Evolutionary conservation across 2,329 filamentous ascomycete genomes (phyloP).

Genomic region (Aspergillus latus): DNA sequence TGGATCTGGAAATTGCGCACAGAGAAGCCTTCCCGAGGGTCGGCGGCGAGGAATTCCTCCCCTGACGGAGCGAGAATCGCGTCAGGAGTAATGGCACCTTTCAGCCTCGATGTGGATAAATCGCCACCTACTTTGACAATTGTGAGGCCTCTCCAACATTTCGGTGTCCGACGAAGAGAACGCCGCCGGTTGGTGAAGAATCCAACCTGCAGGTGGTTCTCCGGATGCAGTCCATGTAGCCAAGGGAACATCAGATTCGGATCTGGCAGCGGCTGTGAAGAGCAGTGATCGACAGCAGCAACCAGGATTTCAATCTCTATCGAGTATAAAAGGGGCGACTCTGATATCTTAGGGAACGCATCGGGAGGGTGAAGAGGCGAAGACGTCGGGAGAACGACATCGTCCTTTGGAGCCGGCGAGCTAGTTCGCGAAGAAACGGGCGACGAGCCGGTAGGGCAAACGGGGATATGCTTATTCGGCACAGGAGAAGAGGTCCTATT

Average conservation of each 20-base stretch:
- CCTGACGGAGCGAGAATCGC: constrained; percentile 67
- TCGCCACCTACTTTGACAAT: constrained; percentile 88
- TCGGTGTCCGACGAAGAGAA: constrained; percentile 67
- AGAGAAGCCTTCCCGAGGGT: constrained; percentile 87
- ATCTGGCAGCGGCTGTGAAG: constrained; percentile 78
- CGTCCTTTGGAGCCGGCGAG: constrained; percentile 62
- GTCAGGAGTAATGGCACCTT: constrained; percentile 78
- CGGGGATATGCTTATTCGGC: constrained; percentile 88
- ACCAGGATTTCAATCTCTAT: constrained; percentile 69
- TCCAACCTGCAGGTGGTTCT: constrained; percentile 82
- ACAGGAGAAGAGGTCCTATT: constrained; percentile 63
- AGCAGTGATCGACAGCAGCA: constrained; percentile 70
- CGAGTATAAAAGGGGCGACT: constrained; percentile 65
- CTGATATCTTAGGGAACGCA: constrained; percentile 58
- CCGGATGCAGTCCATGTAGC: constrained; percentile 87
- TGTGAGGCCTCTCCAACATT: constrained; percentile 76
- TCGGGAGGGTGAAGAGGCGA: constrained; percentile 76
- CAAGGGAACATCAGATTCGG: constrained; percentile 90
- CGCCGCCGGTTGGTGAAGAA: constrained; percentile 83
- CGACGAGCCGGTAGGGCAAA: constrained; percentile 77
- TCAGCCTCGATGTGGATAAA: constrained; percentile 70
- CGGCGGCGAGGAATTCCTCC: constrained; percentile 73
- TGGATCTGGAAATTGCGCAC: constrained; percentile 98
- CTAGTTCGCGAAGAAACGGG: constrained; percentile 62
- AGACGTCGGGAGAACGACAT: constrained; percentile 55